phyloP scores from a whole-genome alignment of 129 eudicot genomes.

The Scalesia atractyloides region DNA sequence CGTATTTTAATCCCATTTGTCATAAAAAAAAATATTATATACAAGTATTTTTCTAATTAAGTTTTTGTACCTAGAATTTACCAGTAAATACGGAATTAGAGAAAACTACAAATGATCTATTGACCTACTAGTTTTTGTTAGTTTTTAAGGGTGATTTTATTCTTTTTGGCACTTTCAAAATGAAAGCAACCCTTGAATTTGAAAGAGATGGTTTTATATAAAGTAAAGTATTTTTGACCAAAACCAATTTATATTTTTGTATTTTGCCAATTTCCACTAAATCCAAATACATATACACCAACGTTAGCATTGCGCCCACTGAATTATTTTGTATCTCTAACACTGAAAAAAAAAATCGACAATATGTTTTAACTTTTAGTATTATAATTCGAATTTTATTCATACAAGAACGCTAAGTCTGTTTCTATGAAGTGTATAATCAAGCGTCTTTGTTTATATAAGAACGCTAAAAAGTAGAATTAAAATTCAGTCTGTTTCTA shows the following conservation, averaged over 20 bases:
- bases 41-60: not conserved
- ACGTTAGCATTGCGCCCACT: conserved; percentile 12
- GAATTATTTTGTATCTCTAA: conserved; percentile 4
- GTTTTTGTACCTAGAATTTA: not conserved
- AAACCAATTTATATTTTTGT: conserved; percentile 4
- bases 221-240: conserved; percentile 16
- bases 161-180: conserved; percentile 27
- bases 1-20: no score
- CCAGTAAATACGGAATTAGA: not conserved
- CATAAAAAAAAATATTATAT: not conserved
- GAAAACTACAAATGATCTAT: conserved; percentile 4
- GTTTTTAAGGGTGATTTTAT: conserved; percentile 20
- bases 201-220: conserved; percentile 28
- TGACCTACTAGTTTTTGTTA: conserved; percentile 27
- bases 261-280: not conserved
- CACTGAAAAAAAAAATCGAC: not conserved
- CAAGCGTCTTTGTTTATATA: no score
- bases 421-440: no score
- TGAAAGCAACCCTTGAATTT: conserved; percentile 32
- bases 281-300: conserved; percentile 19
- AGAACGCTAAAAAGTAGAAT: no score
- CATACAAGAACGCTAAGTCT: no score
- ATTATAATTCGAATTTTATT: no score
- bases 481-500: no score
- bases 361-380: not conserved